phyloP scores from a whole-genome alignment of 225 moss, liverwort and hornwort species.

The Takakia lepidozioides region DNA sequence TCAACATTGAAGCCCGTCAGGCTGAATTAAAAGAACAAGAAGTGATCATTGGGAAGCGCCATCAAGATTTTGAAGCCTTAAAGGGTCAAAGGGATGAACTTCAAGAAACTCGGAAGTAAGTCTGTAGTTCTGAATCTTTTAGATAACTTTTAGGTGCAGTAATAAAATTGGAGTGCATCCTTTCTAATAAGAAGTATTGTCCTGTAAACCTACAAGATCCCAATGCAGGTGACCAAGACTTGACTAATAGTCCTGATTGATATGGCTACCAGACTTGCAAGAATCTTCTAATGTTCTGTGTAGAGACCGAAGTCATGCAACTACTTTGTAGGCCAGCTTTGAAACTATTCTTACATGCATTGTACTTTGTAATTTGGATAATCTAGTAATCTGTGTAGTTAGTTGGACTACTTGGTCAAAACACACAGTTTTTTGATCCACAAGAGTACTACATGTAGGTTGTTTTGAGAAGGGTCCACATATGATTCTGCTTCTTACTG shows the following conservation, averaged over 20 bases:
- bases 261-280: no score
- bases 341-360: no score
- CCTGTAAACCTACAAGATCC: no score
- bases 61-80: constrained; percentile 39
- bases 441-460: not conserved
- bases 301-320: no score
- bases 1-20: constrained; percentile 53
- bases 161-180: not conserved
- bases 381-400: no score
- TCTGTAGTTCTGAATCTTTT: constrained; percentile 3
- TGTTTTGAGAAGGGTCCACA: not conserved
- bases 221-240: no score
- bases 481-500: not conserved
- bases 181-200: no score
- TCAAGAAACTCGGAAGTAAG: constrained; percentile 75
- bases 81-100: constrained; percentile 61
- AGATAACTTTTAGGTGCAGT: constrained; percentile 2
- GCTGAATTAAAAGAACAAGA: constrained; percentile 68
- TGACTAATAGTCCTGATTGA: no score
- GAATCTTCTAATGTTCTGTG: no score
- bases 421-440: not conserved
- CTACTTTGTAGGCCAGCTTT: no score
- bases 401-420: not conserved
- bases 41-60: constrained; percentile 40
- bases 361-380: no score